Percentiles rank a stretch among this genome's conserved stretches.
phyloP scores from a whole-genome alignment of 108 stramenopile species.

The Cyclotella kingstonii region DNA sequence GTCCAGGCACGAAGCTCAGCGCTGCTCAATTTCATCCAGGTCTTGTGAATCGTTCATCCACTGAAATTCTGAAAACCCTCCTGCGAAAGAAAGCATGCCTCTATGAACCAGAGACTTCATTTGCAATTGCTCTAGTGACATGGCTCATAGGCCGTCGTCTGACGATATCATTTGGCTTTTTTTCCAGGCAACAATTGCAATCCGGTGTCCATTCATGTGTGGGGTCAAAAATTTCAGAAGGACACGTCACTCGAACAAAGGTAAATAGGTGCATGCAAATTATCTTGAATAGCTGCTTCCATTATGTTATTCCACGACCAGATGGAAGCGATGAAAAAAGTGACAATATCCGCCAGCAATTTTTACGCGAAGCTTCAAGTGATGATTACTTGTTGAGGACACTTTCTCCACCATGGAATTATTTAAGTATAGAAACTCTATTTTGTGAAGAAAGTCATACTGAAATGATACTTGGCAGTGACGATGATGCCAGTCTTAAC shows the following conservation, averaged over 20 bases:
- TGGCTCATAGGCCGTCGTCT: slow-evolving; percentile 85
- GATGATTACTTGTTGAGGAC: slow-evolving; percentile 57
- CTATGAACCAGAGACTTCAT: slow-evolving; percentile 85
- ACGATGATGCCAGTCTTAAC: slow-evolving; percentile 47
- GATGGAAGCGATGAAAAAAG: slow-evolving; percentile 87
- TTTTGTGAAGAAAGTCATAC: slow-evolving; percentile 1
- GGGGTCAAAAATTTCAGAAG: slow-evolving; percentile 67
- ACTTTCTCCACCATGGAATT: slow-evolving; percentile 74
- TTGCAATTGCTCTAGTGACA: slow-evolving; percentile 77
- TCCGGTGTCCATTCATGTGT: slow-evolving; percentile 84
- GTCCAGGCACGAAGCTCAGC: background rate
- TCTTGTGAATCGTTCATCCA: slow-evolving; percentile 48
- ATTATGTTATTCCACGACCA: slow-evolving; percentile 84
- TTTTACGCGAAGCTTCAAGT: slow-evolving; percentile 48
- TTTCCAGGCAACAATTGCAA: slow-evolving; percentile 85
- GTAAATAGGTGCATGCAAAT: slow-evolving; percentile 93
- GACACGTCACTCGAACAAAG: slow-evolving; percentile 81
- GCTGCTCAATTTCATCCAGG: background rate
- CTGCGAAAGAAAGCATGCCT: slow-evolving; percentile 88
- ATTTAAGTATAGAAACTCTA: slow-evolving; percentile 44
- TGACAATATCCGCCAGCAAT: slow-evolving; percentile 54
- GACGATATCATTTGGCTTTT: slow-evolving; percentile 70
- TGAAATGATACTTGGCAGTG: slow-evolving; percentile 22
- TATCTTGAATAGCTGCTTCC: slow-evolving; percentile 88
- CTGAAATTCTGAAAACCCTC: slow-evolving; percentile 84